These are phyloP conservation scores for Croton setiger DNA, from an alignment of 441 rosid genomes.

Conservation along the genomic window DNA sequence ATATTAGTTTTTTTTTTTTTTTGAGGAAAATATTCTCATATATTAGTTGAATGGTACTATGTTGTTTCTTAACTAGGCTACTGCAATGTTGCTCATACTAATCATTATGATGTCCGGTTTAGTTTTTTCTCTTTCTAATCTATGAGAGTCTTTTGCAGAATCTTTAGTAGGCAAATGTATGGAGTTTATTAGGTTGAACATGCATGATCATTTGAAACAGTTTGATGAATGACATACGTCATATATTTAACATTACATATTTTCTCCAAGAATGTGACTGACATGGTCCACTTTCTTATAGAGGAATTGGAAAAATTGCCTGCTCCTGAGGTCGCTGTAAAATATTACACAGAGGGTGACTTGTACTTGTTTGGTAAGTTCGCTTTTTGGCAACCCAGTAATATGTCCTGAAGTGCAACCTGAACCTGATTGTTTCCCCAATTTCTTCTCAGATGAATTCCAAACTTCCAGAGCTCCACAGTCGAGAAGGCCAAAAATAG, in stretches of 20 bases:
- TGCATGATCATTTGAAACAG: not conserved
- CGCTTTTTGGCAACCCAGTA: not conserved
- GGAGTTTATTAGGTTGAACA: not conserved
- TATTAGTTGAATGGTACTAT: not conserved
- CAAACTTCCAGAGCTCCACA: constrained; percentile 81
- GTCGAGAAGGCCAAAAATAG: constrained; percentile 85
- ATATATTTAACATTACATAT: not conserved
- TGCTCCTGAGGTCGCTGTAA: constrained; percentile 79
- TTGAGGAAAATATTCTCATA: not conserved
- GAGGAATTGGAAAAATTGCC: constrained; percentile 82
- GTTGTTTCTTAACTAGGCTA: not conserved
- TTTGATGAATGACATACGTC: too few relatives aligned
- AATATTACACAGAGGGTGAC: constrained; percentile 84
- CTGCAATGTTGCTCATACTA: not conserved
- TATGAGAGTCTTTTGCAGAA: not conserved
- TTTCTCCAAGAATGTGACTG: constrained; percentile 1
- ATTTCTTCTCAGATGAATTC: constrained; percentile 67
- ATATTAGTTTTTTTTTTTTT: too few relatives aligned
- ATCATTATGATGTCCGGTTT: too few relatives aligned
- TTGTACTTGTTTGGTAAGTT: constrained; percentile 79
- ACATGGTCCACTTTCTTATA: constrained; percentile 24
- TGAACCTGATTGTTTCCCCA: constrained; percentile 13
- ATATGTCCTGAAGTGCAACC: not conserved
- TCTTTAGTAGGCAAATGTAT: not conserved
- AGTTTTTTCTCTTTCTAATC: too few relatives aligned